phyloP scores from a whole-genome alignment of 805 yeast genomes.

The Yarrowia deformans region DNA sequence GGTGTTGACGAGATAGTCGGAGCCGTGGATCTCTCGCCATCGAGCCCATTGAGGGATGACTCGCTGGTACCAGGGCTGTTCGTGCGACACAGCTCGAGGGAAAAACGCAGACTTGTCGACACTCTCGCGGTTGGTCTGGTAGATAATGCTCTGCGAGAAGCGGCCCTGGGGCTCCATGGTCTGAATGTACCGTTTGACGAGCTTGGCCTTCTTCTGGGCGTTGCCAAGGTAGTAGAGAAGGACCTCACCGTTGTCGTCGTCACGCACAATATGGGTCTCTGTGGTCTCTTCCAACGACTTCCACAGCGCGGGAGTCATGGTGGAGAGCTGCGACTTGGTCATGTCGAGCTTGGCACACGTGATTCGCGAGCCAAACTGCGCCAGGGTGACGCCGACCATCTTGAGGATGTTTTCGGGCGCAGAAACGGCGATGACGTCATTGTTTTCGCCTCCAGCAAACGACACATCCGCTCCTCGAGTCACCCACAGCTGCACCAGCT shows the following conservation, averaged over 20 bases:
- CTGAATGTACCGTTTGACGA: slow-evolving; percentile 3
- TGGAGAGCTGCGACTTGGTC: neutral
- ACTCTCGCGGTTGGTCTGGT: slow-evolving; percentile 12
- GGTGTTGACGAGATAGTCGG: neutral
- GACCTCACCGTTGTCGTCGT: neutral
- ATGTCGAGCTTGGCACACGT: neutral
- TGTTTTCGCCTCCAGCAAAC: neutral
- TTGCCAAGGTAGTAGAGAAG: neutral
- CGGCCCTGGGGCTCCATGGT: neutral
- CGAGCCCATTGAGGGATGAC: neutral
- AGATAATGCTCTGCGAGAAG: slow-evolving; percentile 4
- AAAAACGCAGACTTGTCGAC: slow-evolving; percentile 17
- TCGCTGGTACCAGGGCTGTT: slow-evolving; percentile 19
- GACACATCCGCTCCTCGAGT: slow-evolving; percentile 17
- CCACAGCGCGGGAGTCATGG: slow-evolving; percentile 11
- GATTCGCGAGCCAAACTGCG: slow-evolving; percentile 4
- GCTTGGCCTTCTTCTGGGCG: neutral
- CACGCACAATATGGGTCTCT: neutral
- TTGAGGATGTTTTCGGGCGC: neutral
- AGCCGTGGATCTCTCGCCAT: slow-evolving; percentile 24
- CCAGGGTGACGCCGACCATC: slow-evolving; percentile 2
- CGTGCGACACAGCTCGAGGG: neutral
- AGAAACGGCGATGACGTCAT: neutral
- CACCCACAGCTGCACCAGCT: slow-evolving; percentile 21
- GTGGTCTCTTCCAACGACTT: neutral